These are phyloP conservation scores for Naganishia sp. DNA, from an alignment of 1,284 basidiomycete species.

Conservation along the genomic window DNA sequence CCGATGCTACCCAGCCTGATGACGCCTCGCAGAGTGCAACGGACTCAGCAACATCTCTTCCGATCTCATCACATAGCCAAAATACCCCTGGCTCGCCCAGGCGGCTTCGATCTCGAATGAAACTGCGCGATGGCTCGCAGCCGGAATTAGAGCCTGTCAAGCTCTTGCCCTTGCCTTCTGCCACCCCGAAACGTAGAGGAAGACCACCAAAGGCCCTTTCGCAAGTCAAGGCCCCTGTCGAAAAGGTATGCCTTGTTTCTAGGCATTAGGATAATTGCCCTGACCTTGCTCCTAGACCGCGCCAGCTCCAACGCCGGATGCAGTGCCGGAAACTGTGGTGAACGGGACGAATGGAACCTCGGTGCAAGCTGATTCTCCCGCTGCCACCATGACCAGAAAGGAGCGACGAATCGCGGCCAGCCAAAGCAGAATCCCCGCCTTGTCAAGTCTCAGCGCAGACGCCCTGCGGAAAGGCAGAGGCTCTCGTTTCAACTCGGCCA, in stretches of 20 bases:
- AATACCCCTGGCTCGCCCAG: conserved; percentile 2
- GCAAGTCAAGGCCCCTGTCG: not conserved
- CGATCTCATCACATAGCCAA: conserved; percentile 4
- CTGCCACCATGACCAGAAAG: conserved; percentile 2
- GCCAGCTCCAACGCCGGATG: no score
- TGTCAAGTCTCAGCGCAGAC: conserved; percentile 31
- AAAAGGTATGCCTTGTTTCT: no score
- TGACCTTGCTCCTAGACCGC: not conserved
- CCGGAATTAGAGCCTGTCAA: not conserved
- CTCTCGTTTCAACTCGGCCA: conserved; percentile 20
- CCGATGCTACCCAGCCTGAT: no score
- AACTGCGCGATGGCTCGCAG: conserved; percentile 13
- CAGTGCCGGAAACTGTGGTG: no score
- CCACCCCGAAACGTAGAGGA: conserved; percentile 8
- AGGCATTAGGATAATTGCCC: no score
- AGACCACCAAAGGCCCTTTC: not conserved
- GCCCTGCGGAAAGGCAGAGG: conserved; percentile 26
- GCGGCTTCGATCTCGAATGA: conserved; percentile 18
- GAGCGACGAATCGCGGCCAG: conserved; percentile 19
- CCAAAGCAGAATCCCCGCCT: conserved; percentile 27
- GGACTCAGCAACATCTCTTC: conserved; percentile 11
- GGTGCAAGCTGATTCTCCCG: not conserved
- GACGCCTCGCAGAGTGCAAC: not conserved
- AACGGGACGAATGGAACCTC: not conserved
- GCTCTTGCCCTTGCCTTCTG: not conserved